These are phyloP conservation scores for Wallacemonas collosoma DNA, from an alignment of 208 protist species.

Conservation along the genomic window DNA sequence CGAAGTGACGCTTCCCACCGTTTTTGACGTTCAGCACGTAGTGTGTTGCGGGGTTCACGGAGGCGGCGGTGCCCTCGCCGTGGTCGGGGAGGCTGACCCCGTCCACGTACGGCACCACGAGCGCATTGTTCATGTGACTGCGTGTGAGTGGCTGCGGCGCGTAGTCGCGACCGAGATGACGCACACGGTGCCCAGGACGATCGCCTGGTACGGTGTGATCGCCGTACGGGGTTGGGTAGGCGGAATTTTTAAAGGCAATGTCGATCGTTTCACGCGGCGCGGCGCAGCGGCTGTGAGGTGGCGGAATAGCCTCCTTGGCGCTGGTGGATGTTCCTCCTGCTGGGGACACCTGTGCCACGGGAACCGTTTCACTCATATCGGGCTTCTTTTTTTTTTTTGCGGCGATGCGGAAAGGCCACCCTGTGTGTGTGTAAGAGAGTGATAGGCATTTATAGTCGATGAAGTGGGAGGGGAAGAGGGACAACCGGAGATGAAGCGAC, in stretches of 20 bases:
- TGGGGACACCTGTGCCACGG: too few species aligned
- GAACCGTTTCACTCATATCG: too few species aligned
- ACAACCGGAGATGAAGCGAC: not conserved
- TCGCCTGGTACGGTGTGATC: conserved; percentile 76
- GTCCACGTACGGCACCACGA: conserved; percentile 37
- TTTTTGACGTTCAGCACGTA: conserved; percentile 67
- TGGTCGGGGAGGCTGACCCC: conserved; percentile 4
- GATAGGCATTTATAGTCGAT: too few species aligned
- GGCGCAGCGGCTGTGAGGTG: not conserved
- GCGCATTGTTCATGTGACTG: conserved; percentile 44
- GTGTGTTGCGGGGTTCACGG: conserved; percentile 18
- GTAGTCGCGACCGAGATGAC: conserved; percentile 28
- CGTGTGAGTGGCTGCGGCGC: conserved; percentile 37
- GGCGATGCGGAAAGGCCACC: too few species aligned
- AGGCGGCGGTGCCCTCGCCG: conserved; percentile 12
- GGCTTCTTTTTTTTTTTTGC: too few species aligned
- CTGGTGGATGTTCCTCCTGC: too few species aligned
- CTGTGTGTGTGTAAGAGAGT: too few species aligned
- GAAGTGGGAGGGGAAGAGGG: too few species aligned
- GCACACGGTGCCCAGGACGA: conserved; percentile 48
- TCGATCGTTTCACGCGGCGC: conserved; percentile 46
- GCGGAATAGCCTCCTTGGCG: too few species aligned
- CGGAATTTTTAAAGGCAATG: conserved; percentile 69
- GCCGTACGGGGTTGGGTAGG: conserved; percentile 67
- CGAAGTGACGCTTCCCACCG: conserved; percentile 76